Evolutionary conservation across 1,139 yeast species (phyloP).

Genomic region (Debaryomyces sp.): DNA sequence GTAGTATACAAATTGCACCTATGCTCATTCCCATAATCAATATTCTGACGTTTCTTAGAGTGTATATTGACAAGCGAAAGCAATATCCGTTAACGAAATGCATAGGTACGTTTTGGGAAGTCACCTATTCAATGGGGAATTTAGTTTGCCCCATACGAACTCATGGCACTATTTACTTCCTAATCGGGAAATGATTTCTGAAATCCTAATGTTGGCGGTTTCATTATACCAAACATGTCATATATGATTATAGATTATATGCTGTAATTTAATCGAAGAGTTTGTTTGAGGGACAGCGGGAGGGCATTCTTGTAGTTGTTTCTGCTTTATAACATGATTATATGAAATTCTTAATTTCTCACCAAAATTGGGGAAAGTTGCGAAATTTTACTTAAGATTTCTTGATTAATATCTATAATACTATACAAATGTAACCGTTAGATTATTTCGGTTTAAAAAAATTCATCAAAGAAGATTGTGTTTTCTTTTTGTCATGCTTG

Average conservation of each 20-base stretch:
- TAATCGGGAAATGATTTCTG: neutral
- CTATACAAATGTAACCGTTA: neutral
- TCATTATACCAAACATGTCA: neutral
- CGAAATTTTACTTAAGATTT: neutral
- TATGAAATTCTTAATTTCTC: neutral
- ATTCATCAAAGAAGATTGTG: slow-evolving; percentile 43
- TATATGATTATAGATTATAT: neutral
- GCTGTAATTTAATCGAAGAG: neutral
- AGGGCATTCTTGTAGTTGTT: neutral
- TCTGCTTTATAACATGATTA: neutral
- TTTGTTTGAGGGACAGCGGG: neutral
- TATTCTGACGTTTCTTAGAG: neutral
- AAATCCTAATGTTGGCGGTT: neutral
- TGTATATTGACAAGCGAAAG: neutral
- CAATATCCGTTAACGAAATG: neutral
- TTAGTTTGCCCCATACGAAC: neutral
- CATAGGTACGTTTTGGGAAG: neutral
- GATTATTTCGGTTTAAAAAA: slow-evolving; percentile 26
- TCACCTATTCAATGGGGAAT: neutral
- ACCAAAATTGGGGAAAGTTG: neutral
- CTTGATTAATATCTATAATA: neutral
- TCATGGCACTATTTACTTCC: neutral
- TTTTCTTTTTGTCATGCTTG: slow-evolving; percentile 26
- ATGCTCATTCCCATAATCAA: neutral
- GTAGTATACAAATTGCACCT: neutral